Conservation (phyloP, 148 eudicot genomes). For the Camellia sinensis region DNA sequence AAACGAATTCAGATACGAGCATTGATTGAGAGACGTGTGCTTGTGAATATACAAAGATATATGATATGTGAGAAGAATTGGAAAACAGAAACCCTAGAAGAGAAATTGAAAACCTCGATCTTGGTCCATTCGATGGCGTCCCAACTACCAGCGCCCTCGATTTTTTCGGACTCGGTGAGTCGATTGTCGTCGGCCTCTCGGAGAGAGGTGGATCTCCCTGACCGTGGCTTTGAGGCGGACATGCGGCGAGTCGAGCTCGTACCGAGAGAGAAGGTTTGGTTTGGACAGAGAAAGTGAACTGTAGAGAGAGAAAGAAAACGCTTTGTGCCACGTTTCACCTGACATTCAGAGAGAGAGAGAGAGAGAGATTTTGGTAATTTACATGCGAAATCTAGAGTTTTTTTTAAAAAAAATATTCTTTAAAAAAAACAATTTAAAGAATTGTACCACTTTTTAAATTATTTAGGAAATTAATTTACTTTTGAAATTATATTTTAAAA, state of each 20-base stretch:
- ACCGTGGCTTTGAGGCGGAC: conserved; percentile 43
- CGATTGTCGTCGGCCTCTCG: conserved; percentile 39
- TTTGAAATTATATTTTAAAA: no score
- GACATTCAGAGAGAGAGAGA: background rate
- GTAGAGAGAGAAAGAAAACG: background rate
- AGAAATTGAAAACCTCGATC: conserved; percentile 45
- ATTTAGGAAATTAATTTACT: no score
- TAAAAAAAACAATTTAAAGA: no score
- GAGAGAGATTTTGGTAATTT: background rate
- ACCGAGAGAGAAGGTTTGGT: background rate
- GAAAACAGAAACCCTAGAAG: conserved; percentile 3
- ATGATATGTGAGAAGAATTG: background rate
- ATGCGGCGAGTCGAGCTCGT: conserved; percentile 23
- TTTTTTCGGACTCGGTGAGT: conserved; percentile 56
- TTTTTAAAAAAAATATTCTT: no score
- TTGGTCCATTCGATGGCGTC: conserved; percentile 89
- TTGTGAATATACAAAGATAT: background rate
- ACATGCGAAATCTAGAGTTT: background rate
- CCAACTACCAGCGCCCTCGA: conserved; percentile 76
- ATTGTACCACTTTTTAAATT: no score
- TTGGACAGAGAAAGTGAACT: background rate
- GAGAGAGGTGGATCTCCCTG: conserved; percentile 30
- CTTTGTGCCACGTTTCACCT: conserved; percentile 1
- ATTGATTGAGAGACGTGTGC: background rate
- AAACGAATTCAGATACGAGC: conserved; percentile 9